Percentiles rank a stretch among this genome's conserved stretches.
These are phyloP conservation scores for Fomes fomentarius DNA, from an alignment of 1,284 basidiomycete species.

Conservation along the genomic window DNA sequence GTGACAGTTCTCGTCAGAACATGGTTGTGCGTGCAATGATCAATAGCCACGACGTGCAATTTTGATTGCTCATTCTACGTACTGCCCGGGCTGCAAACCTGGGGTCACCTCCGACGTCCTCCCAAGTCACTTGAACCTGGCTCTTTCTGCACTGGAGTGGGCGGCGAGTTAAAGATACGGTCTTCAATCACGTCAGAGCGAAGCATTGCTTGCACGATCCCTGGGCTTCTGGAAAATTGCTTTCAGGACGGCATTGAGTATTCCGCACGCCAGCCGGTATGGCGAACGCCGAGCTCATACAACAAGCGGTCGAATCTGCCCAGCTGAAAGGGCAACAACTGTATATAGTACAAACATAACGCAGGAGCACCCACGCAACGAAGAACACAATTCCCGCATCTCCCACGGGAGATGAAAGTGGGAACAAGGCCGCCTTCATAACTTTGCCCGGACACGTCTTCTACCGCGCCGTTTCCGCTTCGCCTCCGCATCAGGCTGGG, in stretches of 20 bases:
- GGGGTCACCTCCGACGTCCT: too few relatives aligned
- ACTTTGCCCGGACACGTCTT: constrained; percentile 14
- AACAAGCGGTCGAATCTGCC: not conserved
- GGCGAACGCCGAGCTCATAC: not conserved
- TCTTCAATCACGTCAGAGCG: too few relatives aligned
- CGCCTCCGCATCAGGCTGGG: constrained; percentile 5
- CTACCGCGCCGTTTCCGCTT: constrained; percentile 10
- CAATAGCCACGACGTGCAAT: not conserved
- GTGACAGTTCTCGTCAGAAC: not conserved
- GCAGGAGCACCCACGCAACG: not conserved
- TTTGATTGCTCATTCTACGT: not conserved
- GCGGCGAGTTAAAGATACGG: too few relatives aligned
- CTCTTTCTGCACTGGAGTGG: too few relatives aligned
- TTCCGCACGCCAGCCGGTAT: too few relatives aligned
- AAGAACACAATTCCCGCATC: not conserved
- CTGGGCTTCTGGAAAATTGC: too few relatives aligned
- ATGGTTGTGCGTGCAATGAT: not conserved
- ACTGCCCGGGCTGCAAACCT: too few relatives aligned
- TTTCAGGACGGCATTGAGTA: too few relatives aligned
- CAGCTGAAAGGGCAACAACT: too few relatives aligned
- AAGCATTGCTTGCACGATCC: too few relatives aligned
- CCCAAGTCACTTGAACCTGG: too few relatives aligned
- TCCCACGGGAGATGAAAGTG: not conserved
- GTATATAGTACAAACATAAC: not conserved
- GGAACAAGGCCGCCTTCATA: constrained; percentile 1